phyloP scores from a whole-genome alignment of 208 protist species.

The Leptomonas pyrrhocoris region DNA sequence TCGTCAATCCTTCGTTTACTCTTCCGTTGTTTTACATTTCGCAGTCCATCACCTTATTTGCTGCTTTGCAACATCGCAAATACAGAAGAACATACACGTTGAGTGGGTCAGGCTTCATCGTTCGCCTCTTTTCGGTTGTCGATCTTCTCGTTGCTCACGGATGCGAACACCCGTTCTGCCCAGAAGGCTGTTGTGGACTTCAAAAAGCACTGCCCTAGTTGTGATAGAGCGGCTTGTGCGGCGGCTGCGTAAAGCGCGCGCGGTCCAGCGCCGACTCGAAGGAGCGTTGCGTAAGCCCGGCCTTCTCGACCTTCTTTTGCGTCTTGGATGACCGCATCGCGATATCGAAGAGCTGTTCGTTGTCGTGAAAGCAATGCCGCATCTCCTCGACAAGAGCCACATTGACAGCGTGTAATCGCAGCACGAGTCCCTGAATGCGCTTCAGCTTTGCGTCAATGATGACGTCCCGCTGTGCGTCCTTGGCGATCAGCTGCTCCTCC shows the following conservation, averaged over 20 bases:
- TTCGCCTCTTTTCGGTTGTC: too few relatives aligned
- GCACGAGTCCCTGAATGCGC: conserved; percentile 79
- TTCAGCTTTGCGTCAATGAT: conserved; percentile 88
- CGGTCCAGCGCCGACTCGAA: conserved; percentile 55
- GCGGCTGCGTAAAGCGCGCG: conserved; percentile 42
- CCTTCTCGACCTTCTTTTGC: conserved; percentile 48
- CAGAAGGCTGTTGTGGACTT: too few relatives aligned
- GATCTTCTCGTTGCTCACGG: too few relatives aligned
- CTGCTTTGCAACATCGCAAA: too few relatives aligned
- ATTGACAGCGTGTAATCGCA: conserved; percentile 68
- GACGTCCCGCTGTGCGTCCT: conserved; percentile 78
- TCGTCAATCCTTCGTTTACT: too few relatives aligned
- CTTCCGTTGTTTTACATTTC: too few relatives aligned
- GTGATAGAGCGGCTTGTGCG: conserved; percentile 69
- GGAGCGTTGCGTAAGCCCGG: conserved; percentile 46
- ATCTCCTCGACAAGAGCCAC: conserved; percentile 53
- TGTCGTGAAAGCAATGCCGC: conserved; percentile 48
- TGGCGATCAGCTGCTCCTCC: conserved; percentile 51
- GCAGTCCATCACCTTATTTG: too few relatives aligned
- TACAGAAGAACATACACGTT: too few relatives aligned
- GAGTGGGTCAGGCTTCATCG: too few relatives aligned
- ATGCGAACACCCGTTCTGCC: background rate
- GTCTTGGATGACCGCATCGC: conserved; percentile 58
- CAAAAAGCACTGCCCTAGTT: conserved; percentile 40
- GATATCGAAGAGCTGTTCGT: conserved; percentile 64